phyloP scores from a whole-genome alignment of 768 basidiomycete species.

The Russula vinacea region DNA sequence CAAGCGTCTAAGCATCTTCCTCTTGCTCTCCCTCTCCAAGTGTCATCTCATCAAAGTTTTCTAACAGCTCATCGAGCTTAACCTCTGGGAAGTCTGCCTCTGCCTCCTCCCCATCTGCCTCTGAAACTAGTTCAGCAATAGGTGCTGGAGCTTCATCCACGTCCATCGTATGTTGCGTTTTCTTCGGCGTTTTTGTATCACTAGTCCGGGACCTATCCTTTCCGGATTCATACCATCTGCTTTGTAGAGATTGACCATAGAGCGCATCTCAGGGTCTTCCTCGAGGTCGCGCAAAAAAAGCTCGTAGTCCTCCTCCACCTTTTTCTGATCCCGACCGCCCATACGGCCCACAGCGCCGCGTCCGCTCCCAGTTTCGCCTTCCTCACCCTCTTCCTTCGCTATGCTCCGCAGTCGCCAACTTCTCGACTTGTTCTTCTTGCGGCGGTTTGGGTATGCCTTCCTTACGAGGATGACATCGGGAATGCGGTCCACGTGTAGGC shows the following conservation, averaged over 20 bases:
- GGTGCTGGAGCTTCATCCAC: slow-evolving; percentile 49
- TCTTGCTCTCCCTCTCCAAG: slow-evolving; percentile 46
- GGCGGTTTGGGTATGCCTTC: slow-evolving; percentile 90
- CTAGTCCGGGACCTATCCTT: slow-evolving; percentile 42
- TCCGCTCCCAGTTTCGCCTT: slow-evolving; percentile 71
- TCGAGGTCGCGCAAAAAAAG: slow-evolving; percentile 90
- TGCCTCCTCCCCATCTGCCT: slow-evolving; percentile 46
- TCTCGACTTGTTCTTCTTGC: slow-evolving; percentile 85
- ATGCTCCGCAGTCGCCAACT: slow-evolving; percentile 90
- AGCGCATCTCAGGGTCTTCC: slow-evolving; percentile 90
- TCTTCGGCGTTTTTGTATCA: slow-evolving; percentile 42
- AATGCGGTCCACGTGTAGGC: slow-evolving; percentile 59
- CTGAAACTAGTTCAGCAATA: slow-evolving; percentile 34
- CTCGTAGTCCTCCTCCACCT: slow-evolving; percentile 97
- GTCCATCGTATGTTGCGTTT: slow-evolving; percentile 61
- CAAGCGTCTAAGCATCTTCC: slow-evolving; percentile 7
- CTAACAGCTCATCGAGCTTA: slow-evolving; percentile 78
- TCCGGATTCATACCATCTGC: slow-evolving; percentile 42
- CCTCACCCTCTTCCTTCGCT: slow-evolving; percentile 86
- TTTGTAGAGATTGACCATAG: slow-evolving; percentile 85
- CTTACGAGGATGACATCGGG: slow-evolving; percentile 93
- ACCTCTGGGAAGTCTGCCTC: slow-evolving; percentile 90
- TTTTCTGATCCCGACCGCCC: slow-evolving; percentile 86
- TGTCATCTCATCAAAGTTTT: slow-evolving; percentile 90
- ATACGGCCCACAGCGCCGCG: slow-evolving; percentile 86